Evolutionary conservation across 495 filamentous ascomycete genomes (phyloP).

Genomic region (Podospora bellae-mahoneyi): DNA sequence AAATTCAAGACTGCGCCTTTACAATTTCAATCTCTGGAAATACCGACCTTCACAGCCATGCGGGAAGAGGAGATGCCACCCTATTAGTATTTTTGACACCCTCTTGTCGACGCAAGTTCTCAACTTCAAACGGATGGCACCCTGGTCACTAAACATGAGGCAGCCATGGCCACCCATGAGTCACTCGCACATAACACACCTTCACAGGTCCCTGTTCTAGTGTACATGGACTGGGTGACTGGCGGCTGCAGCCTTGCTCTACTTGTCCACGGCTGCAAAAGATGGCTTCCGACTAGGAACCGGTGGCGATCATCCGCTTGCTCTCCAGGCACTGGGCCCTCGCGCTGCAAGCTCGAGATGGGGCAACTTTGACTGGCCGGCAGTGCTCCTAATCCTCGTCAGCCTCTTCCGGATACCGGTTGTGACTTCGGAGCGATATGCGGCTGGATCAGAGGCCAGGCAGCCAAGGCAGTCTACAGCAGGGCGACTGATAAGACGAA

Average conservation of each 20-base stretch:
- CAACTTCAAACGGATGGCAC: not conserved
- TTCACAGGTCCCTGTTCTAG: constrained; percentile 6
- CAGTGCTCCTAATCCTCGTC: not conserved
- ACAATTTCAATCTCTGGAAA: not conserved
- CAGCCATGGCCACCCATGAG: constrained; percentile 11
- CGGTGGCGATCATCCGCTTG: not conserved
- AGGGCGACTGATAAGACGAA: not conserved
- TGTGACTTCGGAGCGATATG: not conserved
- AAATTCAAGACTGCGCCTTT: not conserved
- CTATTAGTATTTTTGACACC: not conserved
- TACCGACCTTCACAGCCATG: not conserved
- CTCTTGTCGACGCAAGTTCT: not conserved
- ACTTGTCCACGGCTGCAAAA: constrained; percentile 5
- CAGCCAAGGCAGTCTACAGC: constrained; percentile 9
- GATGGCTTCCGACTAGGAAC: not conserved
- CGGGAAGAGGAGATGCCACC: not conserved
- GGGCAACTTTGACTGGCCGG: not conserved
- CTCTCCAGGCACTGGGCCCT: not conserved
- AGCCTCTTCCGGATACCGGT: not conserved
- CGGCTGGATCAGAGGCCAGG: constrained; percentile 9
- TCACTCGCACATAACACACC: constrained; percentile 8
- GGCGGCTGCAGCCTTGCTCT: constrained; percentile 13
- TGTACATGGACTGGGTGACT: not conserved
- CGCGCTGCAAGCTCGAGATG: constrained; percentile 9
- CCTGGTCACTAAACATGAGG: constrained; percentile 5